A percentile compares a stretch with the other conserved stretches of the same genome.
Conservation (phyloP, 164 flowering plant species). For the Liquidambar formosana region DNA sequence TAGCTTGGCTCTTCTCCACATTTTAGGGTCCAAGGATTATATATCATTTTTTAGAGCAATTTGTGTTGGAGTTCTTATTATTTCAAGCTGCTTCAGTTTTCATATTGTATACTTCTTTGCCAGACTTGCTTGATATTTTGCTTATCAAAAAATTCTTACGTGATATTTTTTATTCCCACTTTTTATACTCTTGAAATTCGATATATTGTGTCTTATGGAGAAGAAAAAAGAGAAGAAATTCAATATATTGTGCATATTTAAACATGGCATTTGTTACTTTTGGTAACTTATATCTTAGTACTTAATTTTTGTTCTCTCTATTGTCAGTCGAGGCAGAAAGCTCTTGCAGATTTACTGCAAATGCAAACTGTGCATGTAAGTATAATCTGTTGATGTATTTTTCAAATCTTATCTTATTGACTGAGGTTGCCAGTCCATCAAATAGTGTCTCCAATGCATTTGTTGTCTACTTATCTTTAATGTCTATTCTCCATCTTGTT, state of each 20-base stretch:
- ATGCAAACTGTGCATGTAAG: conserved; percentile 78
- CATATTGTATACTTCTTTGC: neutral
- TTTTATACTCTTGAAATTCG: too few species aligned
- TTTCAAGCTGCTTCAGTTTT: neutral
- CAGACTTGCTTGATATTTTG: neutral
- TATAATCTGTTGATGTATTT: neutral
- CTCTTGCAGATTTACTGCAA: conserved; percentile 70
- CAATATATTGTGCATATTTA: too few species aligned
- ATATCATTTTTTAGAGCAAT: too few species aligned
- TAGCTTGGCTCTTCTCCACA: too few species aligned
- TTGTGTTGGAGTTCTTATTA: neutral
- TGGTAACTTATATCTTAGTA: neutral
- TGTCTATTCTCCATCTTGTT: too few species aligned
- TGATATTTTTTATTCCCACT: too few species aligned
- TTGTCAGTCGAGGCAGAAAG: conserved; percentile 84
- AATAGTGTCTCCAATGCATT: neutral
- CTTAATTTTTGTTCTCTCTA: neutral
- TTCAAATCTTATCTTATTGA: neutral
- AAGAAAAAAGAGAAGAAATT: too few species aligned
- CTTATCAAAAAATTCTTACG: too few species aligned
- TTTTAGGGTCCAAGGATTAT: too few species aligned
- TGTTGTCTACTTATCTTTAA: too few species aligned
- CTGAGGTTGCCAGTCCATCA: neutral
- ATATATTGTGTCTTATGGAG: too few species aligned
- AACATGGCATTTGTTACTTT: neutral